Base-by-base conservation (phyloP, 2,329 filamentous ascomycete species). In the Fusarium sp. region DNA sequence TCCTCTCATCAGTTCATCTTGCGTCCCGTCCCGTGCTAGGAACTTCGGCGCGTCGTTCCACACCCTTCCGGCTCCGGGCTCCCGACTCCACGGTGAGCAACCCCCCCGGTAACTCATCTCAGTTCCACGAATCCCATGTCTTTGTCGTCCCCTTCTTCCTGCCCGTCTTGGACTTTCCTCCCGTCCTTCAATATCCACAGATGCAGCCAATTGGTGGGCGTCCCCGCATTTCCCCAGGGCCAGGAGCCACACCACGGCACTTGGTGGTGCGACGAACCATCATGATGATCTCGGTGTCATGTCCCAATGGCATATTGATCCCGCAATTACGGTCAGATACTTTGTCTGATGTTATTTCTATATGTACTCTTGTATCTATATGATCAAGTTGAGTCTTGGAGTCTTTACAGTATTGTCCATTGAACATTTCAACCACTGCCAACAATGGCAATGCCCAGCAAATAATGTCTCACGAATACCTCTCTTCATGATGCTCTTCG, bases 31-130 rank as follows among this genome's bases (percentile, higher is more conserved):
- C 34, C 31, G 64, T 70, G 52, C 76, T 78, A 78, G 76, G 76
- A 60, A 73, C 31, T 70, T 75, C 76, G 76, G 75, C 74, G 63
- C 76, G 76, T 61, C 59, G 57, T 71, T 75, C 76, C 76, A 75
- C 60, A 10, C 22, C 24, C 42, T 45, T 13, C 42, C 29, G 29
- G 20, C 47, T 35, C 52, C 31, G 57, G 59, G 40, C 38, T 35
- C 52, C 42, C 60, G 22, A 27, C 38, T 24, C 40, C 29, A 56
- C 38, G 57, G 57, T 66, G 42, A 54, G 31, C 11, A 34, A 3
- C 22, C 31, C 52, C 54, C 37, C 29, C 40, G 50, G 64, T 56
- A 31, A 31, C 35, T 60, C 40, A 47, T 57, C 34, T 47, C n/a
- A 68, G 69, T 70, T 68, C 76, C 76, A 73, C 74, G 68, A 74